These are phyloP conservation scores for Microsporum ferrugineum DNA, from an alignment of 2,329 filamentous ascomycete genomes.

Conservation along the genomic window DNA sequence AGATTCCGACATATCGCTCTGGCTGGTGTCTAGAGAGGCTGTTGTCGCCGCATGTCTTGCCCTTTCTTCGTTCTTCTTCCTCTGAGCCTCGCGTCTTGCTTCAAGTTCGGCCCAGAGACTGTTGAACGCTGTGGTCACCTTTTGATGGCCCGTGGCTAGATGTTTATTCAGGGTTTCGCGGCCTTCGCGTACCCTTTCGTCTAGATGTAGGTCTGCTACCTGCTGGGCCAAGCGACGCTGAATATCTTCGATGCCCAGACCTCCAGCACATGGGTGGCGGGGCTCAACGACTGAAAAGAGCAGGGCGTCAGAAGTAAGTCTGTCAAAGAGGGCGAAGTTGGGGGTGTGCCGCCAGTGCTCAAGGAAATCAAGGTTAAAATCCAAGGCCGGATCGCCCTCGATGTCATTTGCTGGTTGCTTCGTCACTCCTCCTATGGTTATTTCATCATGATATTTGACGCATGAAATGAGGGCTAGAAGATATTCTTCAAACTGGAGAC, in stretches of 20 bases:
- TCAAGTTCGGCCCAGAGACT: conserved; percentile 88
- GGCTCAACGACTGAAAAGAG: conserved; percentile 92
- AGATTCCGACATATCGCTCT: conserved; percentile 20
- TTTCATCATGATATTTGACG: conserved; percentile 75
- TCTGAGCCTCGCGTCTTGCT: conserved; percentile 59
- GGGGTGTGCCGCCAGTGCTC: conserved; percentile 79
- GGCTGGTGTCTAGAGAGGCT: conserved; percentile 13
- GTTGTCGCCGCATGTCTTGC: conserved; percentile 13
- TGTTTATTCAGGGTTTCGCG: conserved; percentile 80
- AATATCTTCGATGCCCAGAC: conserved; percentile 85
- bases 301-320: conserved; percentile 62
- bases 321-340: conserved; percentile 82
- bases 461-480: conserved; percentile 76
- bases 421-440: conserved; percentile 28
- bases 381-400: conserved; percentile 71
- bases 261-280: conserved; percentile 83
- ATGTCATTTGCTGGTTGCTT: conserved; percentile 38
- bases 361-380: conserved; percentile 77
- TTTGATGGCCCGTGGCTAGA: conserved; percentile 75
- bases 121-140: conserved; percentile 76
- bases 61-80: conserved; percentile 38
- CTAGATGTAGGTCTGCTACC: conserved; percentile 84
- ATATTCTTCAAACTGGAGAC: conserved; percentile 95
- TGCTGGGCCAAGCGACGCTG: conserved; percentile 82
- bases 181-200: conserved; percentile 75